These are phyloP conservation scores for Candida alai DNA, from an alignment of 805 yeast species.

Conservation along the genomic window DNA sequence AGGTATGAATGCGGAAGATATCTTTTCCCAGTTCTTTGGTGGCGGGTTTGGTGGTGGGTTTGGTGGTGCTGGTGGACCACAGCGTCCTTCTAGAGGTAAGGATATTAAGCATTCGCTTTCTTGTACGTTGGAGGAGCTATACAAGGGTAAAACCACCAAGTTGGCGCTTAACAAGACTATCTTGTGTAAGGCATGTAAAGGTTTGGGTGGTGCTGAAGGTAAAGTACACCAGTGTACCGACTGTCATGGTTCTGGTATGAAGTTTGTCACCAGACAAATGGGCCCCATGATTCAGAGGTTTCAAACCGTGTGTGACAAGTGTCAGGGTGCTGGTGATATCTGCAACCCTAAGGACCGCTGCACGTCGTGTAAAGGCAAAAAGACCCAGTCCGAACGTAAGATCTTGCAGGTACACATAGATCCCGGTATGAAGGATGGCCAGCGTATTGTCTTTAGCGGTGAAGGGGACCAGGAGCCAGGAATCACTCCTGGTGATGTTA, in stretches of 20 bases:
- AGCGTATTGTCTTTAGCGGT: slow-evolving; percentile 84
- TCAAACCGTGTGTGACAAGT: slow-evolving; percentile 89
- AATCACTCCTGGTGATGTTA: slow-evolving; percentile 93
- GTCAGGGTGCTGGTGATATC: slow-evolving; percentile 90
- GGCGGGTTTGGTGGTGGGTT: slow-evolving; percentile 52
- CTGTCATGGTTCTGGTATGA: slow-evolving; percentile 91
- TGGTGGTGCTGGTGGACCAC: slow-evolving; percentile 53
- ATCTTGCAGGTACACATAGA: slow-evolving; percentile 90
- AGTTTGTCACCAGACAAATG: slow-evolving; percentile 94
- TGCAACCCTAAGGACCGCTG: slow-evolving; percentile 86
- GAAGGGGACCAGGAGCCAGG: slow-evolving; percentile 98
- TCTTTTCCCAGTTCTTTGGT: slow-evolving; percentile 78
- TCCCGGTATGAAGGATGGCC: slow-evolving; percentile 96
- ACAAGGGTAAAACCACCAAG: slow-evolving; percentile 90
- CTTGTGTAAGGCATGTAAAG: slow-evolving; percentile 84
- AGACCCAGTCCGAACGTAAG: slow-evolving; percentile 83
- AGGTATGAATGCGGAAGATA: slow-evolving; percentile 64
- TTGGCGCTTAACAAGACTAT: slow-evolving; percentile 91
- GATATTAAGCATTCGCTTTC: slow-evolving; percentile 87
- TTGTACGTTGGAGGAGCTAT: slow-evolving; percentile 88
- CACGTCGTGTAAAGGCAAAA: slow-evolving; percentile 82
- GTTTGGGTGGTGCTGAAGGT: slow-evolving; percentile 94
- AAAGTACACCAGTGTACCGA: slow-evolving; percentile 79
- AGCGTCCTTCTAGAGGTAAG: slow-evolving; percentile 85
- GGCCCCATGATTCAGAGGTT: slow-evolving; percentile 99